A percentile compares a stretch with the other conserved stretches of the same genome.
Evolutionary conservation across 441 rosid genomes (phyloP).

Genomic region (Populus trichocarpa): DNA sequence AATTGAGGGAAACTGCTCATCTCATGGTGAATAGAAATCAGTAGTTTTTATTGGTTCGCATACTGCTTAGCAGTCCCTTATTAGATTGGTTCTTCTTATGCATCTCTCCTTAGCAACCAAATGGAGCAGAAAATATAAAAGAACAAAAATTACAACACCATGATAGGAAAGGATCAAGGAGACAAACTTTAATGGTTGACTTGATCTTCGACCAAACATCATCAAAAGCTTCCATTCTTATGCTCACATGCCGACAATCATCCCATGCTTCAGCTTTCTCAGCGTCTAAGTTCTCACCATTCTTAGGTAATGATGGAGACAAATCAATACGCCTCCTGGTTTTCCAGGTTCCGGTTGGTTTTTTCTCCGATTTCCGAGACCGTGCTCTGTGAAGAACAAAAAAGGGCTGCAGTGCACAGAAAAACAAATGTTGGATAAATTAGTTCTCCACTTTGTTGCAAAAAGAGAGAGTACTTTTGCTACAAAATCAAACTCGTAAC

Average conservation of each 20-base stretch:
- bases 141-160: background rate
- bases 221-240: constrained; percentile 56
- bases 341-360: constrained; percentile 33
- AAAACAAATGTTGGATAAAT: background rate
- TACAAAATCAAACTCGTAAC: background rate
- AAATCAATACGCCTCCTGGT: constrained; percentile 53
- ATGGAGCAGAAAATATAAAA: background rate
- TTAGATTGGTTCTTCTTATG: background rate
- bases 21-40: background rate
- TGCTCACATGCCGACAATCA: constrained; percentile 21
- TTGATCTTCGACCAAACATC: constrained; percentile 79
- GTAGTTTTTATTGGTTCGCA: background rate
- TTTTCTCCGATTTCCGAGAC: constrained; percentile 33
- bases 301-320: constrained; percentile 29
- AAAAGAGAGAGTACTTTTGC: background rate
- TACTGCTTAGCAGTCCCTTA: background rate
- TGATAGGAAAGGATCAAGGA: constrained; percentile 10
- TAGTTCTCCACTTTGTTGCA: background rate
- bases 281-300: constrained; percentile 28
- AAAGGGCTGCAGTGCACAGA: constrained; percentile 43
- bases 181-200: constrained; percentile 49
- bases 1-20: background rate
- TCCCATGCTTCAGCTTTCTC: constrained; percentile 30
- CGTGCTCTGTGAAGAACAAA: constrained; percentile 54
- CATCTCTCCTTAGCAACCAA: background rate